A percentile compares a stretch with the other conserved stretches of the same genome.
Conservation (phyloP, 768 basidiomycete genomes). For the Lactarius hengduanensis region DNA sequence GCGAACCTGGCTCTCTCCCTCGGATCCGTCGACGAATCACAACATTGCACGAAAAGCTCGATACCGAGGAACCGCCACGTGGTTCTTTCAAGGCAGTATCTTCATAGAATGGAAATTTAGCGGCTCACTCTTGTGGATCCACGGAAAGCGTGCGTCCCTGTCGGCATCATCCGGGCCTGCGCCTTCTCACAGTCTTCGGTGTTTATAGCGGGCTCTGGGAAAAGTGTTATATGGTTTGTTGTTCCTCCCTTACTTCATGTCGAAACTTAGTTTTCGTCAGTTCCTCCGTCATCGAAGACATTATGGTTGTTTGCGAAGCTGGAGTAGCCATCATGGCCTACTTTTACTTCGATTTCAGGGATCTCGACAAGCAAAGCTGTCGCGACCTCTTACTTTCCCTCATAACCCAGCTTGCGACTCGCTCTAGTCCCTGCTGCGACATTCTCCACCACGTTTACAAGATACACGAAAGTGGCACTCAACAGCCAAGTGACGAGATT, state of each 20-base stretch:
- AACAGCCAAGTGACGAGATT: neutral
- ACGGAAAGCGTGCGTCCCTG: neutral
- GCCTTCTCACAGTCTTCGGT: neutral
- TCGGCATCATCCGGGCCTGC: neutral
- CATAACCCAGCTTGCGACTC: too few species aligned
- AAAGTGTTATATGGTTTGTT: neutral
- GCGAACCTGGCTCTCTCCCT: neutral
- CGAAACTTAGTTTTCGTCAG: too few species aligned
- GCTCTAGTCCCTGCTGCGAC: neutral
- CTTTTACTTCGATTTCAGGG: too few species aligned
- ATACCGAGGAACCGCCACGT: neutral
- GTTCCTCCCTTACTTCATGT: neutral
- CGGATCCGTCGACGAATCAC: neutral
- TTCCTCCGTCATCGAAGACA: too few species aligned
- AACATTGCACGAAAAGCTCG: neutral
- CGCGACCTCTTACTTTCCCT: too few species aligned
- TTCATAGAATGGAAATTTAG: neutral
- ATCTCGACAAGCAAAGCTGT: too few species aligned
- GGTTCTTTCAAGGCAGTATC: neutral
- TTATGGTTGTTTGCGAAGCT: too few species aligned
- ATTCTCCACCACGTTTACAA: neutral
- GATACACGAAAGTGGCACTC: neutral
- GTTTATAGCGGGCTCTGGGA: neutral
- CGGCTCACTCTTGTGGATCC: neutral
- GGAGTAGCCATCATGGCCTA: too few species aligned